phyloP scores from a whole-genome alignment of 805 yeast species.

The Metschnikowia lochheadii region DNA sequence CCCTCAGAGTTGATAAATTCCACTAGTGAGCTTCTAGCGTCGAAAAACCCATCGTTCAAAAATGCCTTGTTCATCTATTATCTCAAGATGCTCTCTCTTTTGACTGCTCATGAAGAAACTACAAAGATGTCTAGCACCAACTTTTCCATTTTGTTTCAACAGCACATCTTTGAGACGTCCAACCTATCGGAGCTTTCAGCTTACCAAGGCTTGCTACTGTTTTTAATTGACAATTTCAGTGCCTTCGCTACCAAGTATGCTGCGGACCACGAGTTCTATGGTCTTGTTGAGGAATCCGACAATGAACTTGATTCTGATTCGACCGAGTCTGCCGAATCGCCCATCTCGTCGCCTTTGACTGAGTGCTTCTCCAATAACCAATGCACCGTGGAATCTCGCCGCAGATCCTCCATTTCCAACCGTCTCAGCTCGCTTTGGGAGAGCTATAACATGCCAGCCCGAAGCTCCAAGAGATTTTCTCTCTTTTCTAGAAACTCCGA shows the following conservation, averaged over 20 bases:
- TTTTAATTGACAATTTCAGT: slow-evolving; percentile 18
- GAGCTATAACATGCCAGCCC: slow-evolving; percentile 18
- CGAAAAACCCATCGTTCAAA: slow-evolving; percentile 14
- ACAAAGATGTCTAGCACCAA: slow-evolving; percentile 30
- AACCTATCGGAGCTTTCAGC: slow-evolving; percentile 11
- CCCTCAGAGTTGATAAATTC: slow-evolving; percentile 8
- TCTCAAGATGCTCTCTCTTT: slow-evolving; percentile 13
- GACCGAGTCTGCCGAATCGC: slow-evolving; percentile 9
- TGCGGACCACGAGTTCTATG: slow-evolving; percentile 7
- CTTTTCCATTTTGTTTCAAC: slow-evolving; percentile 31
- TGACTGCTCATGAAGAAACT: slow-evolving; percentile 15
- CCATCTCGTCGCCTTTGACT: slow-evolving; percentile 14
- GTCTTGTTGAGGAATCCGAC: slow-evolving; percentile 10
- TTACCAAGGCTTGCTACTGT: slow-evolving; percentile 12
- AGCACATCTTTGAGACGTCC: slow-evolving; percentile 23
- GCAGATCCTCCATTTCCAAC: slow-evolving; percentile 18
- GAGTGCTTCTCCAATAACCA: slow-evolving; percentile 12
- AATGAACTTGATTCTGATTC: slow-evolving; percentile 4
- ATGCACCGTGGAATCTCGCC: slow-evolving; percentile 5
- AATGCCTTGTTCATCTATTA: slow-evolving; percentile 20
- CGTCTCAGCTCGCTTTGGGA: slow-evolving; percentile 19
- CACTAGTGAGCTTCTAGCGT: slow-evolving; percentile 12
- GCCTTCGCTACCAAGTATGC: slow-evolving; percentile 10
- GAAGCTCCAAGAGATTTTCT: slow-evolving; percentile 18
- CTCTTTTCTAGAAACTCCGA: slow-evolving; percentile 10